Base-by-base conservation (phyloP, 2,329 filamentous ascomycete genomes). In the Oidium heveae region DNA sequence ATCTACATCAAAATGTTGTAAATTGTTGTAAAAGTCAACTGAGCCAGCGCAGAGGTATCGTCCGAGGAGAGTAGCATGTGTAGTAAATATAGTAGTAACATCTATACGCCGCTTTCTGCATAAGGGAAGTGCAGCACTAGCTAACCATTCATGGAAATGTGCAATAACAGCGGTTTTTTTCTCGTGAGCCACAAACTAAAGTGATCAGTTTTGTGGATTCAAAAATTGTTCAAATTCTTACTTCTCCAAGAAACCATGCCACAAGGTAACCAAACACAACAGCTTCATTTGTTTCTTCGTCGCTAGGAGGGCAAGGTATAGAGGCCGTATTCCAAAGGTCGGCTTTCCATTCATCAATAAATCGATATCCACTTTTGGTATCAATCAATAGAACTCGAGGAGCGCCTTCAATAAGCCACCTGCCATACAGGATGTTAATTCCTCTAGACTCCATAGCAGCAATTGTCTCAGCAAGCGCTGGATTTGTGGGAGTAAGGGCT, bases 11-110 rank as follows among this genome's bases (percentile, higher is more conserved):
- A 98, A 96, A 71, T 80, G 84, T 68, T 96, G 89, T 54, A 98
- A 76, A 68, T 96, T 95, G 73, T 96, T 98, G 76, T 98, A 98
- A 67, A 98, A 96, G 67, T 98, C 91, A 58, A 96, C 91, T 0
- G 88, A 95, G 54, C 91, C 91, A 53, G 91, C 91, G 66, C 91
- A 96, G 52, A 96, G 84, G 66, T 98, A 96, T 63, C 91, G 82
- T 58, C 91, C 91, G 52, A 98, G 79, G 12, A 98, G 76, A 6
- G 91, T 96, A 24, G 91, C 91, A 69, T 96, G 91, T 1, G 91
- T 98, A 44, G 91, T 98, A 72, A 96, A 96, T 67, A 96, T 96
- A 61, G 91, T 96, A 18, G 91, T 96, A 53, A 95, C 77, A 65
- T 96, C 91, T 68, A 96, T 96, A 64, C 84, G 84, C 58, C 91